Evolutionary conservation across 148 eudicot species (phyloP).

Genomic region (Nepenthes gracilis): DNA sequence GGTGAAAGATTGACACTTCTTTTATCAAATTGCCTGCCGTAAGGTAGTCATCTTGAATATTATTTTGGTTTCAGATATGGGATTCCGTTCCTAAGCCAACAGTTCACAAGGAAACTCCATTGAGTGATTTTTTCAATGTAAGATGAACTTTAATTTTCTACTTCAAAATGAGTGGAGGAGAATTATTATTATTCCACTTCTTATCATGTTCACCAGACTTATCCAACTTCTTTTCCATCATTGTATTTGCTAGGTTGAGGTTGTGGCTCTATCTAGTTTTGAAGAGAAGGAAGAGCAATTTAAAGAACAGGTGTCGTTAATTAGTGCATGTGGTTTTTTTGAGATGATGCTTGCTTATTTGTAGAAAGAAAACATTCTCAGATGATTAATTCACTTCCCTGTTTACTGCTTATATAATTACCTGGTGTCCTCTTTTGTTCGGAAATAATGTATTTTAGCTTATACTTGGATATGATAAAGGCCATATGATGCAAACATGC

Average conservation of each 20-base stretch:
- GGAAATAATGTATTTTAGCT: not conserved
- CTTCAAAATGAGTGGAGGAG: not conserved
- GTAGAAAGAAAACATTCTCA: not conserved
- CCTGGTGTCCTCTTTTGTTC: not conserved
- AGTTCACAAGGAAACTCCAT: constrained; percentile 85
- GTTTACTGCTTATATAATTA: no score
- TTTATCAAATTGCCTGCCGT: constrained; percentile 2
- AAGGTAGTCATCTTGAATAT: not conserved
- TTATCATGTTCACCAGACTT: not conserved
- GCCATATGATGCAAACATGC: no score
- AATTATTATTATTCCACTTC: no score
- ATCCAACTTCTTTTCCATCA: not conserved
- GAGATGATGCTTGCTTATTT: not conserved
- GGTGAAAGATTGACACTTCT: constrained; percentile 30
- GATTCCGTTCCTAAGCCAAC: constrained; percentile 96
- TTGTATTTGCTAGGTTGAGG: constrained; percentile 63
- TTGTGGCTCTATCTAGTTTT: constrained; percentile 86
- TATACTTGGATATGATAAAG: no score
- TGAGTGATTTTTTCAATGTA: constrained; percentile 96
- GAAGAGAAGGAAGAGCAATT: constrained; percentile 98
- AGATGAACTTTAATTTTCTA: constrained; percentile 13
- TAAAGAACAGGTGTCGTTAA: constrained; percentile 70
- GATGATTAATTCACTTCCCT: no score
- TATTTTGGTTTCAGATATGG: constrained; percentile 58
- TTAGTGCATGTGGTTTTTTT: not conserved